Conservation (phyloP, 352 stramenopile species). For the Globisporangium acanthophoron region DNA sequence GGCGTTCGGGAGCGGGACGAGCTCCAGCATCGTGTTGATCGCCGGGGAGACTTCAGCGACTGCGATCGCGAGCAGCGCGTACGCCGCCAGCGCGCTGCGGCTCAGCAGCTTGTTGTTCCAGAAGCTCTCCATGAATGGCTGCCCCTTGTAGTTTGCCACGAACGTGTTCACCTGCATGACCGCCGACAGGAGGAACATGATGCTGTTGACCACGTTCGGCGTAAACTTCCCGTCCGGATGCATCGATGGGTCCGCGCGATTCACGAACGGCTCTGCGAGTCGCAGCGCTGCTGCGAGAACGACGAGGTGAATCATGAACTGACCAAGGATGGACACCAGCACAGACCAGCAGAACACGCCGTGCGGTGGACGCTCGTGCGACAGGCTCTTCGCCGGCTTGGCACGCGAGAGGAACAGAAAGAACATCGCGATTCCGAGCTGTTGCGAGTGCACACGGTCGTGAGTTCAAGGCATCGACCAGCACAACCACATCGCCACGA, state of each 20-base stretch:
- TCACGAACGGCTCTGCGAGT: slow-evolving; percentile 59
- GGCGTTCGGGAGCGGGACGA: slow-evolving; percentile 28
- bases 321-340: slow-evolving; percentile 84
- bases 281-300: slow-evolving; percentile 53
- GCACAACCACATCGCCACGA: background rate
- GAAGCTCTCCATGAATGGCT: slow-evolving; percentile 54
- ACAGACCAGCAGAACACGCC: slow-evolving; percentile 87
- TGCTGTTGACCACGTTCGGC: slow-evolving; percentile 93
- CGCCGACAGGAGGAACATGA: slow-evolving; percentile 91
- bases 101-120: slow-evolving; percentile 32
- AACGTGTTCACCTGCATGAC: slow-evolving; percentile 60
- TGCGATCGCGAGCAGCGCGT: slow-evolving; percentile 20
- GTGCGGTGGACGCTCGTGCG: slow-evolving; percentile 63
- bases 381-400: slow-evolving; percentile 87
- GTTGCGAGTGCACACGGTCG: background rate
- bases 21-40: slow-evolving; percentile 32
- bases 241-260: slow-evolving; percentile 49
- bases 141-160: slow-evolving; percentile 44
- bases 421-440: slow-evolving; percentile 45
- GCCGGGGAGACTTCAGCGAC: slow-evolving; percentile 25
- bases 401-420: slow-evolving; percentile 59
- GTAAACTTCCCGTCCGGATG: slow-evolving; percentile 82
- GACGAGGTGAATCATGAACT: slow-evolving; percentile 91
- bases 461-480: background rate
- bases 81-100: slow-evolving; percentile 25